Evolutionary conservation across 768 basidiomycete genomes (phyloP), one percentile per base, ranked within the genome.

Genomic region (Auricularia heimuer): DNA sequence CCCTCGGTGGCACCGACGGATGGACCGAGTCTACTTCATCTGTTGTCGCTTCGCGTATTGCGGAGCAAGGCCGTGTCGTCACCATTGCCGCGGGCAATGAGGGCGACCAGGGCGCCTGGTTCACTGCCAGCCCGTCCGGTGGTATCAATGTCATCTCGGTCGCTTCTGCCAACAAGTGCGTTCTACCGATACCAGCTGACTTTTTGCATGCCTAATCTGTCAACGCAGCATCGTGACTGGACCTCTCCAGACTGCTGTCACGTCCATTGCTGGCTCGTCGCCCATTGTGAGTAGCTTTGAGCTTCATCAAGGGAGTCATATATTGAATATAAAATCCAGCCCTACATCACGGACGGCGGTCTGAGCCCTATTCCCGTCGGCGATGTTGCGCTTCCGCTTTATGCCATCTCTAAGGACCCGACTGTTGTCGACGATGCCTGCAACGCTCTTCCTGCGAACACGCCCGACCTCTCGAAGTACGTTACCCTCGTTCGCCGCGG

Each of bases 401-500:
- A 75, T 45, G 74, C 74, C 66, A 69, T 73, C n/a, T 73, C 72
- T 29, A 70, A 67, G n/a, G 56, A 73, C 64, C 62, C 71, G n/a
- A 64, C 54, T 66, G 47, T 67, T 63, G 33, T 66, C 44, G 64
- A 69, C 63, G 71, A 73, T 54, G 76, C 71, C 1, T 79, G 77
- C 68, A 39, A 39, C 16, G 60, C 70, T 6, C 67, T 73, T 10
- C 70, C 75, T 8, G 69, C 66, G 36, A 65, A 62, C 21, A 66
- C 70, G 2, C 66, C 69, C 21, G 70, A 76, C 66, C 69, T 77
- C 7, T 61, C 66, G 4, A 71, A 67, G 42, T 70, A 72, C 34
- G 68, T 78, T 18, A 65, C 72, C 29, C 64, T 79, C 34, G 70
- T 77, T 42, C 70, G 71, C 33, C 69, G 74, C 36, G 77, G 77